A percentile compares a stretch with the other conserved stretches of the same genome.
Evolutionary conservation across 352 stramenopile species (phyloP).

Genomic region (Albugo candida): DNA sequence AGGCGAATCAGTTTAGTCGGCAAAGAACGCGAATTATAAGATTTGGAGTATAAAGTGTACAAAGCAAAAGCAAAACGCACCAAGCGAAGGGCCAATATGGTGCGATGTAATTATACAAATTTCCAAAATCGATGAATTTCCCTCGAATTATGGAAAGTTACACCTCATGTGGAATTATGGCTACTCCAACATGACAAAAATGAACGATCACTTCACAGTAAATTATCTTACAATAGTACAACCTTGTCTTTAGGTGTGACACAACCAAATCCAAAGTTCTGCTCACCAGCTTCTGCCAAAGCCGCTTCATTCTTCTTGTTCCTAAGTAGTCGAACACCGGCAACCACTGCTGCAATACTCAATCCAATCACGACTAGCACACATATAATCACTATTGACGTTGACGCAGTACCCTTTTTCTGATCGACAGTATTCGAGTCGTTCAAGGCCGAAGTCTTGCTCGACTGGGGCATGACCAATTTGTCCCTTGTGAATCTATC

Average conservation of each 20-base stretch:
- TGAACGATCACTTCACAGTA: too few relatives aligned
- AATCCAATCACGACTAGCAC: slow-evolving; percentile 36
- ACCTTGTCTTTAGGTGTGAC: slow-evolving; percentile 73
- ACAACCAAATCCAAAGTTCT: slow-evolving; percentile 18
- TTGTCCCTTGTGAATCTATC: too few relatives aligned
- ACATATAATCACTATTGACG: slow-evolving; percentile 38
- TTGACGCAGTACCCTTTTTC: slow-evolving; percentile 13
- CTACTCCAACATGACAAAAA: too few relatives aligned
- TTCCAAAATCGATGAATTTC: background rate
- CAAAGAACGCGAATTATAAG: slow-evolving; percentile 9
- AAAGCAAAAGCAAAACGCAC: background rate
- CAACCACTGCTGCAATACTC: slow-evolving; percentile 18
- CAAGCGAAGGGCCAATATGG: background rate
- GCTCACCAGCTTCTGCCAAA: slow-evolving; percentile 19
- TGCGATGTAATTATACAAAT: background rate
- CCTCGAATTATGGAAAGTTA: background rate
- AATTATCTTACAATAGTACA: slow-evolving; percentile 55
- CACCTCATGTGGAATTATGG: too few relatives aligned
- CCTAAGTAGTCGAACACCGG: slow-evolving; percentile 36
- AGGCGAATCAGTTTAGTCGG: slow-evolving; percentile 8
- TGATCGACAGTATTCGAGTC: background rate
- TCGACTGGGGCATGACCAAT: too few relatives aligned
- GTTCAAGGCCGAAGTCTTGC: too few relatives aligned
- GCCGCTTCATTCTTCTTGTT: slow-evolving; percentile 34
- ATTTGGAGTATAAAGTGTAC: slow-evolving; percentile 1